Base-by-base conservation (phyloP, 2,329 filamentous ascomycete genomes). In the Balansia obtecta region DNA sequence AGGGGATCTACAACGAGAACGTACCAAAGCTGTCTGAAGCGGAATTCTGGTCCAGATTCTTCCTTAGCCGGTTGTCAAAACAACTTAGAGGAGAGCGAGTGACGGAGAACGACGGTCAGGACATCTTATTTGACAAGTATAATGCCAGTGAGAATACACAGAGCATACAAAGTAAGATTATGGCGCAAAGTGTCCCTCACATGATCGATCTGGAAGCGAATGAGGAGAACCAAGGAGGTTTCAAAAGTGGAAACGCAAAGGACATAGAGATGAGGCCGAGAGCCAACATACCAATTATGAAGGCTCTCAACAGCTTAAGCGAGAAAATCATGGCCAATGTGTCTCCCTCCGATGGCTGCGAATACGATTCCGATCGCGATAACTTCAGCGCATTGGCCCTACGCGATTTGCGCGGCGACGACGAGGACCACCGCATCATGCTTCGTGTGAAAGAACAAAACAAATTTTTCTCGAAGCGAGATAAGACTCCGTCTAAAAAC, bases 121-220 rank as follows among this genome's bases (percentile, higher is more conserved):
- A 97, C 66, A 75, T 80, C 16, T 73, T 93, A 9, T 83, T 97
- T 54, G 93, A 97, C 66, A 84, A 85, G 57, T 96, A 95, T 63
- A 77, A 95, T 22, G 81, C 85, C 52, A 76, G 77, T 38, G 85
- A 88, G 54, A 85, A 88, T 57, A 74, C 75, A 33, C 65, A 71
- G 18, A 68, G 68, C 37, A 71, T 76, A 44, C 68, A 74, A 11
- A 76, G 71, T 60, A 75, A 73, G 56, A 72, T 80, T 45, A 70
- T 78, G 56, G 71, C 82, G 3, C 71, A 82, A 34, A 78, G 84
- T 50, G 81, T 98, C 18, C 90, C 93, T 1, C 83, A 90, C 59
- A 90, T 94, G 56, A 90, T 98, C 58, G 86, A 98, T 63, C 68
- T 98, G 27, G 88, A 91, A 62, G 93, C 85, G 32, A 98, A 98